phyloP scores from a whole-genome alignment of 2,329 filamentous ascomycete genomes.

The Cladophialophora bantiana region DNA sequence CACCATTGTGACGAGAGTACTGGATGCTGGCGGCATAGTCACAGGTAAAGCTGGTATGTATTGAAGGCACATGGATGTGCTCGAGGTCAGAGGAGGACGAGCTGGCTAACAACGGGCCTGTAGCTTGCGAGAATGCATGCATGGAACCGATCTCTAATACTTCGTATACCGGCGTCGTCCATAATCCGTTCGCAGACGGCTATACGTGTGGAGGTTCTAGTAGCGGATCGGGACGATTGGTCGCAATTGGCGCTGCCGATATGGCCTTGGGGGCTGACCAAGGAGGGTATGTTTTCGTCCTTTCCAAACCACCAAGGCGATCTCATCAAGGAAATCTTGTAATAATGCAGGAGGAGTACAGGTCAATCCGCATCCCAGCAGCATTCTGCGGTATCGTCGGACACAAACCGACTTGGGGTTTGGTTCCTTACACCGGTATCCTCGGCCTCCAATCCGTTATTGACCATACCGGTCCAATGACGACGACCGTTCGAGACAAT shows the following conservation, averaged over 20 bases:
- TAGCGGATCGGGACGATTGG: constrained; percentile 53
- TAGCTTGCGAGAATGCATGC: constrained; percentile 59
- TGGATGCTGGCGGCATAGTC: constrained; percentile 53
- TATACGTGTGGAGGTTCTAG: constrained; percentile 56
- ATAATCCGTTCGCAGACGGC: constrained; percentile 54
- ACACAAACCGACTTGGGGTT: constrained; percentile 58
- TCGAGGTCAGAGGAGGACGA: constrained; percentile 47
- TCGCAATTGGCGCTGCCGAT: constrained; percentile 45
- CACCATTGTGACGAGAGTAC: constrained; percentile 52
- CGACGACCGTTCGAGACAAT: constrained; percentile 48
- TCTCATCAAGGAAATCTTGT: not conserved
- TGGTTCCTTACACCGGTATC: constrained; percentile 59
- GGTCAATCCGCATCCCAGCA: constrained; percentile 50
- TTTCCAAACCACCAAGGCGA: not conserved
- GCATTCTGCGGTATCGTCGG: constrained; percentile 58
- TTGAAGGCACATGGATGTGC: constrained; percentile 57
- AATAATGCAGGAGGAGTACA: constrained; percentile 45
- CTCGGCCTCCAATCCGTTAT: constrained; percentile 56
- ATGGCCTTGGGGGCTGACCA: constrained; percentile 46
- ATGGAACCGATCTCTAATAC: constrained; percentile 54
- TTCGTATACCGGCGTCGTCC: constrained; percentile 54
- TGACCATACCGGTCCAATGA: constrained; percentile 57
- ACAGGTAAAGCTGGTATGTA: constrained; percentile 49
- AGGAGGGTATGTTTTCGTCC: constrained; percentile 42
- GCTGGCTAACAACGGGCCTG: constrained; percentile 22